A percentile compares a stretch with the other conserved stretches of the same genome.
Conservation (phyloP, 768 basidiomycete species). For the Strobilomyces confusus region DNA sequence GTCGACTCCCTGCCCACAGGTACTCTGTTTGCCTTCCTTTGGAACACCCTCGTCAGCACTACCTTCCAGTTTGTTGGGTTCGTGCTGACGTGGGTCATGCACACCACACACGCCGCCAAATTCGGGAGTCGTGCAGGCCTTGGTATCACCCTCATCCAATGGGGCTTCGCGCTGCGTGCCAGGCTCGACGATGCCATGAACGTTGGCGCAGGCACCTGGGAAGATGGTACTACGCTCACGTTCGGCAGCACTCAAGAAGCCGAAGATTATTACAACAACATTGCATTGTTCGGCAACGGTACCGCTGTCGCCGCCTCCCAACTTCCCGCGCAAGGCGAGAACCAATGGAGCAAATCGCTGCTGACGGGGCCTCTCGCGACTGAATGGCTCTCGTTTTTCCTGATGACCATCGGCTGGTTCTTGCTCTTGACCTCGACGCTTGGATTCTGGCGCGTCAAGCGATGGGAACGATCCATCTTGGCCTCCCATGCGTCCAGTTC, state of each 20-base stretch:
- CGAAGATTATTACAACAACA: slow-evolving; percentile 39
- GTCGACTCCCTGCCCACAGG: slow-evolving; percentile 86
- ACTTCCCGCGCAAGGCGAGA: slow-evolving; percentile 5
- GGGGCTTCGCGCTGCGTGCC: slow-evolving; percentile 78
- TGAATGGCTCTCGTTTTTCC: slow-evolving; percentile 92
- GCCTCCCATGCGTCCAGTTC: slow-evolving; percentile 36
- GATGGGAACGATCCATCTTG: slow-evolving; percentile 79
- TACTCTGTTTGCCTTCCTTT: slow-evolving; percentile 80
- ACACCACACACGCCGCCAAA: slow-evolving; percentile 90
- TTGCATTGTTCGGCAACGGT: slow-evolving; percentile 23
- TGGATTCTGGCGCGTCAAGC: slow-evolving; percentile 85
- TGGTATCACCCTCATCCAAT: slow-evolving; percentile 95
- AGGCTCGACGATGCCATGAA: slow-evolving; percentile 41
- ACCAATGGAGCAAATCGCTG: slow-evolving; percentile 37
- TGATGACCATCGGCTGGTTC: slow-evolving; percentile 92
- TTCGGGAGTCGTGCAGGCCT: slow-evolving; percentile 91
- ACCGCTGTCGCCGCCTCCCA: slow-evolving; percentile 13
- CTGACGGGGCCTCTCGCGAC: slow-evolving; percentile 66
- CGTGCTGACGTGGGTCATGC: slow-evolving; percentile 88
- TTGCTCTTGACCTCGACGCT: slow-evolving; percentile 86
- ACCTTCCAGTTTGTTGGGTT: slow-evolving; percentile 98
- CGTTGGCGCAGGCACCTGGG: slow-evolving; percentile 29
- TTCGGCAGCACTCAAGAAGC: slow-evolving; percentile 45
- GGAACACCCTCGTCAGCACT: slow-evolving; percentile 89
- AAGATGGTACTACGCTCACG: slow-evolving; percentile 32